Conservation (phyloP, 148 eudicot genomes). For the Cornus kousa region DNA sequence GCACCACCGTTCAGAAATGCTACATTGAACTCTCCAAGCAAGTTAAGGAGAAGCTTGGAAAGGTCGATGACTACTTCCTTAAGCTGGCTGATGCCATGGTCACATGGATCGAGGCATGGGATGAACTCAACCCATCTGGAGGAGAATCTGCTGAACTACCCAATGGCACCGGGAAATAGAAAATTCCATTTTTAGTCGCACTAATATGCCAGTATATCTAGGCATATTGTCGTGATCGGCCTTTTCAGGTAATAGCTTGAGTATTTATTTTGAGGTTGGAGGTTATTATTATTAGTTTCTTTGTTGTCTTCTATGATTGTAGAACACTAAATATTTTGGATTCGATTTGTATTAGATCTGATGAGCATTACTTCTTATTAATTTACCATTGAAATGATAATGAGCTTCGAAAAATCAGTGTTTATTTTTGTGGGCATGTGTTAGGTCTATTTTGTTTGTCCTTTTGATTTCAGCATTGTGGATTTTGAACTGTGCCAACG, state of each 20-base stretch:
- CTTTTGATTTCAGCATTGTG: background rate
- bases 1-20: constrained; percentile 74
- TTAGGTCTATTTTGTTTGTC: background rate
- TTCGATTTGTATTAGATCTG: background rate
- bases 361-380: background rate
- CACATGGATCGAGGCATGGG: constrained; percentile 91
- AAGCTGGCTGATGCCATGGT: constrained; percentile 91
- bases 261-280: constrained; percentile 11
- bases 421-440: background rate
- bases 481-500: background rate
- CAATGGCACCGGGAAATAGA: constrained; percentile 43
- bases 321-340: background rate
- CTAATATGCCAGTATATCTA: background rate
- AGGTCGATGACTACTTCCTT: constrained; percentile 72
- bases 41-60: constrained; percentile 78
- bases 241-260: background rate
- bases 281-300: background rate
- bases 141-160: constrained; percentile 17
- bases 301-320: background rate
- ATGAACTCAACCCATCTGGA: constrained; percentile 63
- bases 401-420: constrained; percentile 4
- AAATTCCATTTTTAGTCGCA: background rate
- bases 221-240: background rate
- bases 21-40: constrained; percentile 75
- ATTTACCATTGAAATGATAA: constrained; percentile 4